phyloP scores from a whole-genome alignment of 2,329 filamentous ascomycete species.

The Pestalotiopsis sp. region DNA sequence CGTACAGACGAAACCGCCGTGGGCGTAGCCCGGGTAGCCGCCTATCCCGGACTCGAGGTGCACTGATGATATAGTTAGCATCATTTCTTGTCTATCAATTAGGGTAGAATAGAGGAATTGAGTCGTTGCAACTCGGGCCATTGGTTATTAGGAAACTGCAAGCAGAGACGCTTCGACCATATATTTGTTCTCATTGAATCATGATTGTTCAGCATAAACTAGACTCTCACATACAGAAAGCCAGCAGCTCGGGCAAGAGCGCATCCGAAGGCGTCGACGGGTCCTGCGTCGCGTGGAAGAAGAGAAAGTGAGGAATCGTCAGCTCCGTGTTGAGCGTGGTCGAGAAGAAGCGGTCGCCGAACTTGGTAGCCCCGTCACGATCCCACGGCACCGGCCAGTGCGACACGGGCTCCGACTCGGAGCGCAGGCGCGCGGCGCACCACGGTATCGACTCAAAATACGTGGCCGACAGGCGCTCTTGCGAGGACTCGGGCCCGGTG shows the following conservation, averaged over 20 bases:
- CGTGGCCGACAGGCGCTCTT: background rate
- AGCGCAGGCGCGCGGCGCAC: conserved; percentile 6
- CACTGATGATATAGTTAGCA: background rate
- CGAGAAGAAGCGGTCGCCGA: conserved; percentile 8
- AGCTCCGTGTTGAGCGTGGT: conserved; percentile 14
- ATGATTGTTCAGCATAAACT: no score
- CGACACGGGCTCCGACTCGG: background rate
- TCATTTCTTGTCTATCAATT: no score
- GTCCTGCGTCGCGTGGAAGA: background rate
- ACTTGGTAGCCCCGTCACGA: background rate
- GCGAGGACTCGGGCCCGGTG: no score
- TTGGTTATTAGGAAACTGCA: no score
- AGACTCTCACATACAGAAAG: background rate
- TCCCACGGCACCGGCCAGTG: background rate
- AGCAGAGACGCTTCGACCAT: no score
- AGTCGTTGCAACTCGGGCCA: no score
- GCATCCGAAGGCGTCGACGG: background rate
- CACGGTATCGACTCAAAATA: conserved; percentile 27
- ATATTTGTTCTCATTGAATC: no score
- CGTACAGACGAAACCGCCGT: conserved; percentile 51
- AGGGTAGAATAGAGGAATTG: no score
- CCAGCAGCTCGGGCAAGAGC: background rate
- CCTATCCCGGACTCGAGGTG: conserved; percentile 47
- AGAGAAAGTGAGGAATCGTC: conserved; percentile 8
- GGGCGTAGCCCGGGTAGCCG: conserved; percentile 45